phyloP scores from a whole-genome alignment of 169 alveolate genomes.

The Toxoplasma gondii region DNA sequence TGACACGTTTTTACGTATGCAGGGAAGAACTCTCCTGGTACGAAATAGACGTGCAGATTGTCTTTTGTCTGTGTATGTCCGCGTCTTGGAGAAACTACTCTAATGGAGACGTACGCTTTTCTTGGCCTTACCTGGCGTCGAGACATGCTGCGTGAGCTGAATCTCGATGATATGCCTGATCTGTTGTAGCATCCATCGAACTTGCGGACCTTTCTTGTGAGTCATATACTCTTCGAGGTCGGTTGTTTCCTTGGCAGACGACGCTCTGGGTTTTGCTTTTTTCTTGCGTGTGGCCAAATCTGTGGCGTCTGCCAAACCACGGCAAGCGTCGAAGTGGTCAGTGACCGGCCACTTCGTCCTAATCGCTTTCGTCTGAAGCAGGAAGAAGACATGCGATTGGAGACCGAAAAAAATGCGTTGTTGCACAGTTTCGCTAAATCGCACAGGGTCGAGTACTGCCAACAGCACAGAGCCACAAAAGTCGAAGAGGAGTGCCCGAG shows the following conservation, averaged over 20 bases:
- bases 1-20: too few species aligned
- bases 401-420: background rate
- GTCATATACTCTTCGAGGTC: background rate
- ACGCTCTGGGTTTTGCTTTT: background rate
- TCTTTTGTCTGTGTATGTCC: background rate
- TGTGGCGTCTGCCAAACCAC: background rate
- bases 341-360: background rate
- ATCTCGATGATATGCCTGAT: background rate
- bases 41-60: background rate
- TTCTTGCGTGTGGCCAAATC: background rate
- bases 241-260: background rate
- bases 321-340: background rate
- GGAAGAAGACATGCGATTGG: background rate
- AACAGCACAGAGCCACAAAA: background rate
- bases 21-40: background rate
- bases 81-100: background rate
- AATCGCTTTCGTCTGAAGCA: background rate
- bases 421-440: too few species aligned
- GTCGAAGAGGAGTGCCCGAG: background rate
- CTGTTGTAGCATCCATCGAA: background rate
- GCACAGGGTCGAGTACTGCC: too few species aligned
- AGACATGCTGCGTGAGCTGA: background rate
- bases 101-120: background rate
- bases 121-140: background rate
- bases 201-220: constrained; percentile 1